phyloP scores from a whole-genome alignment of 2,329 filamentous ascomycete genomes.

The Aureobasidium sp. region DNA sequence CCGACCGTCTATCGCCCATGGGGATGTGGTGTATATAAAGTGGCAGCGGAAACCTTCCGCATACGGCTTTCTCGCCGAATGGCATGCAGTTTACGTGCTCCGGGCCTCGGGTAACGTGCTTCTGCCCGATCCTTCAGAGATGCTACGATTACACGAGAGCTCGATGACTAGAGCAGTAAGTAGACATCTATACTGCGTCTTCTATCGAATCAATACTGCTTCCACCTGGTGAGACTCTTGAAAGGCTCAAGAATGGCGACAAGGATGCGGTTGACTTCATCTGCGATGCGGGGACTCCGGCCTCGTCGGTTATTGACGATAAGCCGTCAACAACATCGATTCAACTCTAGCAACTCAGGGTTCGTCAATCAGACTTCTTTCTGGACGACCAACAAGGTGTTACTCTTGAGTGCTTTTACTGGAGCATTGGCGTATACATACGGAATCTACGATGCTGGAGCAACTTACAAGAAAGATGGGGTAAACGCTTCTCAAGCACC shows the following conservation, averaged over 20 bases:
- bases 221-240: background rate
- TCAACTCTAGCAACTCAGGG: background rate
- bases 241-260: background rate
- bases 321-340: constrained; percentile 2
- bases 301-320: background rate
- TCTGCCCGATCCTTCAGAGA: background rate
- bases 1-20: too few relatives aligned
- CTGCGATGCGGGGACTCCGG: constrained; percentile 8
- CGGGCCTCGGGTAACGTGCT: constrained; percentile 1
- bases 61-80: background rate
- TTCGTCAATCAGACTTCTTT: constrained; percentile 23
- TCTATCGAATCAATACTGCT: background rate
- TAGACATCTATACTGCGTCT: background rate
- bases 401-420: constrained; percentile 44
- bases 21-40: background rate
- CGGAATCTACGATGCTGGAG: constrained; percentile 35
- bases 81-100: constrained; percentile 1
- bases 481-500: constrained; percentile 24
- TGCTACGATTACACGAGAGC: background rate
- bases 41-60: background rate
- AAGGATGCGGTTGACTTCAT: background rate
- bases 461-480: background rate
- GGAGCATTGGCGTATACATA: constrained; percentile 47
- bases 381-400: constrained; percentile 42
- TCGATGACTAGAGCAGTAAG: background rate